These are phyloP conservation scores for Hygrophila difformis DNA, from an alignment of 257 asterid species.

Conservation along the genomic window DNA sequence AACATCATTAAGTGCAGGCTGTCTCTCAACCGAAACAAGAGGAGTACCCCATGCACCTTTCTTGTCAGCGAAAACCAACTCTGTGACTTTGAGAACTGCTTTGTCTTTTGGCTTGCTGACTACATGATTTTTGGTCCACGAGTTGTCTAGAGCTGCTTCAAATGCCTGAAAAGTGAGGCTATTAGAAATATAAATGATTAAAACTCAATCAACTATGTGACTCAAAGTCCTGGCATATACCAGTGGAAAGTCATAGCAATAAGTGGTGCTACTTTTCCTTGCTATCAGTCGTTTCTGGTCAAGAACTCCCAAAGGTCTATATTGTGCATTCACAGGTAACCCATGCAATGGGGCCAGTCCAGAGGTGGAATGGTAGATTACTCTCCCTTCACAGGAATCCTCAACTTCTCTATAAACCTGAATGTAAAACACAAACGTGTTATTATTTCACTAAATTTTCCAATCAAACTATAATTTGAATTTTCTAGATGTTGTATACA, in stretches of 20 bases:
- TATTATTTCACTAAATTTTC: not conserved
- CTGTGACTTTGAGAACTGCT: conserved; percentile 46
- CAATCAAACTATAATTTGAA: not conserved
- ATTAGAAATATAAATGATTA: conserved; percentile 14
- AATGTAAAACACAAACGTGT: conserved; percentile 19
- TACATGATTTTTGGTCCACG: conserved; percentile 46
- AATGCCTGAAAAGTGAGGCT: conserved; percentile 57
- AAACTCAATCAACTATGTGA: not conserved
- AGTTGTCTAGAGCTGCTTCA: conserved; percentile 68
- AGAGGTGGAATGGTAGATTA: conserved; percentile 57
- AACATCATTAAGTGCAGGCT: conserved; percentile 71
- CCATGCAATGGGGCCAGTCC: conserved; percentile 70
- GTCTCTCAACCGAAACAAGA: conserved; percentile 55
- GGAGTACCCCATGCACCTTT: conserved; percentile 89
- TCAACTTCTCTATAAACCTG: conserved; percentile 91
- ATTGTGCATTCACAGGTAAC: conserved; percentile 58
- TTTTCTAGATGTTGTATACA: not conserved
- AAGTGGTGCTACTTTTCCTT: conserved; percentile 81
- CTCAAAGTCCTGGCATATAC: conserved; percentile 28
- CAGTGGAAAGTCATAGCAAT: conserved; percentile 98
- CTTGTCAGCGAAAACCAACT: conserved; percentile 54
- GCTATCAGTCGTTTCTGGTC: conserved; percentile 91
- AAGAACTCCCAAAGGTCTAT: conserved; percentile 71
- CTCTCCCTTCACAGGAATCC: conserved; percentile 38
- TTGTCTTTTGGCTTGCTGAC: conserved; percentile 46